Conservation (phyloP, 148 eudicot genomes). For the Vaccinium myrtillus region DNA sequence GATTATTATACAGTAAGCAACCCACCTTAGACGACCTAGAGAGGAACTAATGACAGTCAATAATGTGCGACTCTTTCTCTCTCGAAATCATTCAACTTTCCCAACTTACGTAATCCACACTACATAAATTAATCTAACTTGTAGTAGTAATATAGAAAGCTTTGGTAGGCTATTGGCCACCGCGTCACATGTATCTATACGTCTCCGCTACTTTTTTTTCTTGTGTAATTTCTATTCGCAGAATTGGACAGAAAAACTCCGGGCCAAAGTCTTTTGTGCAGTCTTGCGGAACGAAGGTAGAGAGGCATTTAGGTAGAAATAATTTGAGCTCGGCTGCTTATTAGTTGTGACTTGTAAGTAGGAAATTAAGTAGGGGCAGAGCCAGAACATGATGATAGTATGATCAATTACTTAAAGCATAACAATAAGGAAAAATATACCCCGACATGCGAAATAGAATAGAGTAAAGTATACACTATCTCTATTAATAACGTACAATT, state of each 20-base stretch:
- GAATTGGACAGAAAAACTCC: no score
- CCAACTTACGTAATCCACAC: background rate
- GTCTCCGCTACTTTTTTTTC: background rate
- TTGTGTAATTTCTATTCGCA: background rate
- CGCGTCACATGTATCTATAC: background rate
- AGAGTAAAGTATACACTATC: no score
- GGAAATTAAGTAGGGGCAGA: no score
- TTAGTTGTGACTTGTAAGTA: no score
- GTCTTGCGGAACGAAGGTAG: no score
- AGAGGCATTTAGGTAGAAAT: no score
- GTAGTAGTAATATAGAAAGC: background rate
- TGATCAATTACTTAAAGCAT: no score
- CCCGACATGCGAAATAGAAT: no score
- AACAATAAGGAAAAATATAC: no score
- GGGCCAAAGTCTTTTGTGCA: background rate
- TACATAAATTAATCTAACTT: background rate
- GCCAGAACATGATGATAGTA: no score
- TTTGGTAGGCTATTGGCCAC: background rate
- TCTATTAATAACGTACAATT: no score
- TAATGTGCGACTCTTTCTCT: background rate
- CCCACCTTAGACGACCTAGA: background rate
- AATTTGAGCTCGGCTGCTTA: no score
- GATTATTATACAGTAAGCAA: background rate
- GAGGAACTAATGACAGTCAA: background rate
- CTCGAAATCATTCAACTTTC: background rate